Percentiles rank a stretch among this genome's conserved stretches.
These are phyloP conservation scores for Pseudocercospora cruenta DNA, from an alignment of 2,329 filamentous ascomycete species.

Conservation along the genomic window DNA sequence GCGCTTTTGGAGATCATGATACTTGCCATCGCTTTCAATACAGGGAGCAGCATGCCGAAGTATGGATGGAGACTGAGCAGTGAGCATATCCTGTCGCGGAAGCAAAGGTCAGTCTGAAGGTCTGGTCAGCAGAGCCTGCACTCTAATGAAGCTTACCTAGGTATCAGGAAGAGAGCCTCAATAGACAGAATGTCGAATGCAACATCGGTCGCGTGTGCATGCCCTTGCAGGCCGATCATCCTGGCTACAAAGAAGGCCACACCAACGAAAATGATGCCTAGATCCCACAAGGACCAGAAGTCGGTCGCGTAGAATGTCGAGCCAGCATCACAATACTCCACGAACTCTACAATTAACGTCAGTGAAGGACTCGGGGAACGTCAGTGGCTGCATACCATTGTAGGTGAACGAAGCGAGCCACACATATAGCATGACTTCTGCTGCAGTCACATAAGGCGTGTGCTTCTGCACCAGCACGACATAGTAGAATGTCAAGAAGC, in stretches of 20 bases:
- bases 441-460: slow-evolving; percentile 63
- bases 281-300: slow-evolving; percentile 73
- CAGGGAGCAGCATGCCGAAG: slow-evolving; percentile 87
- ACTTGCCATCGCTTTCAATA: slow-evolving; percentile 82
- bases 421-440: slow-evolving; percentile 76
- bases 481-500: slow-evolving; percentile 81
- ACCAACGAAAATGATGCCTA: slow-evolving; percentile 41
- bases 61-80: slow-evolving; percentile 85
- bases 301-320: slow-evolving; percentile 83
- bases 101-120: not conserved
- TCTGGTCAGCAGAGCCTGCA: not conserved
- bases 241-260: slow-evolving; percentile 69
- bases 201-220: slow-evolving; percentile 68
- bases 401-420: slow-evolving; percentile 89
- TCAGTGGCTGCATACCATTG: slow-evolving; percentile 61
- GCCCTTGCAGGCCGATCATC: slow-evolving; percentile 66
- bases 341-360: slow-evolving; percentile 50
- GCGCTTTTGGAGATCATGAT: slow-evolving; percentile 2
- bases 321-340: slow-evolving; percentile 83
- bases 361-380: not conserved
- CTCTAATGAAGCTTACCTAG: slow-evolving; percentile 52
- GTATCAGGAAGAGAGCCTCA: slow-evolving; percentile 87
- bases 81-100: slow-evolving; percentile 69
- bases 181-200: slow-evolving; percentile 89
- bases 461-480: slow-evolving; percentile 78